phyloP scores from a whole-genome alignment of 2,329 filamentous ascomycete species.

The Sporothrix curviconia region DNA sequence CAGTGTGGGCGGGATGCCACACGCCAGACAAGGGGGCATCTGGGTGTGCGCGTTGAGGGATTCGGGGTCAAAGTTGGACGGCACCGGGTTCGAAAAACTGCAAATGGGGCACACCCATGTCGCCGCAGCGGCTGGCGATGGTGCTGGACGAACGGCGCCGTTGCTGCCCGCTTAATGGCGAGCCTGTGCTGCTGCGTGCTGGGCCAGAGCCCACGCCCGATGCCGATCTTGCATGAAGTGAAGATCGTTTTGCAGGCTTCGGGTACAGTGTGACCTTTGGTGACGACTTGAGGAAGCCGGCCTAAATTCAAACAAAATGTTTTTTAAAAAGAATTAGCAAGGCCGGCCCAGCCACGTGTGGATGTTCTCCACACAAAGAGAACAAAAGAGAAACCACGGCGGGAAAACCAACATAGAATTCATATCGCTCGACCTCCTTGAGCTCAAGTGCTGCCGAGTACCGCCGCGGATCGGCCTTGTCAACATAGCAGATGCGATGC shows the following conservation, averaged over 20 bases:
- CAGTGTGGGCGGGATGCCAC: slow-evolving; percentile 85
- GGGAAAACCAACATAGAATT: slow-evolving; percentile 64
- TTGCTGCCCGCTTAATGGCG: slow-evolving; percentile 40
- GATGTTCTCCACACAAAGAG: too few relatives aligned
- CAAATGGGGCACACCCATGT: slow-evolving; percentile 97
- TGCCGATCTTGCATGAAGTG: slow-evolving; percentile 46
- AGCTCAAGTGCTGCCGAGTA: slow-evolving; percentile 80
- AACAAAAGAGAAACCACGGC: neutral
- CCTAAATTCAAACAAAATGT: slow-evolving; percentile 41
- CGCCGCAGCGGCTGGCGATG: slow-evolving; percentile 50
- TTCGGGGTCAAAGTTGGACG: slow-evolving; percentile 85
- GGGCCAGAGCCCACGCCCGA: slow-evolving; percentile 39
- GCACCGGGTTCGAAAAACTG: slow-evolving; percentile 87
- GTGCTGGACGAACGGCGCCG: slow-evolving; percentile 36
- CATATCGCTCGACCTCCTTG: slow-evolving; percentile 82
- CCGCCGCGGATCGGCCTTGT: slow-evolving; percentile 76
- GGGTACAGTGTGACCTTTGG: slow-evolving; percentile 85
- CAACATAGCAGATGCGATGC: slow-evolving; percentile 91
- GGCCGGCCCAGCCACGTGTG: too few relatives aligned
- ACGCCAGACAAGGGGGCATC: slow-evolving; percentile 80
- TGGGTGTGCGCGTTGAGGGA: slow-evolving; percentile 73
- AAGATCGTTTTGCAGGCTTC: slow-evolving; percentile 65
- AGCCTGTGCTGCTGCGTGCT: slow-evolving; percentile 40
- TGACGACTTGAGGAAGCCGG: slow-evolving; percentile 90
- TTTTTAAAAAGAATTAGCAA: too few relatives aligned